Conservation (phyloP, 2,329 filamentous ascomycete genomes). For the Cercospora sesami region DNA sequence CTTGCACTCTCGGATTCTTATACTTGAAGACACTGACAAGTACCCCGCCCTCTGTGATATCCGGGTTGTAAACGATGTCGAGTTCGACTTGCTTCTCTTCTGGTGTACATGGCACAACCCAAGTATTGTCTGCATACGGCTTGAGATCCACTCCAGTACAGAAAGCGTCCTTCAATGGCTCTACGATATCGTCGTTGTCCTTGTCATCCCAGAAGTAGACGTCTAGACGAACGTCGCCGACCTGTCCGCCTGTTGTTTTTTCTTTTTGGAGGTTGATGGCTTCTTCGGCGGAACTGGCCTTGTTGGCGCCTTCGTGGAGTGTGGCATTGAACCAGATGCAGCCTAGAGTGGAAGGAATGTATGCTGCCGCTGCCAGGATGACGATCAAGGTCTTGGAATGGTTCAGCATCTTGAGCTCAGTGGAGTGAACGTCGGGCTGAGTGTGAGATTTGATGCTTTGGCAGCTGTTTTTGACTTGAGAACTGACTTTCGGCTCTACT, state of each 20-base stretch:
- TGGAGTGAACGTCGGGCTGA: neutral
- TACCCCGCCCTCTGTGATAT: constrained; percentile 17
- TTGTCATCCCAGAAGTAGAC: constrained; percentile 20
- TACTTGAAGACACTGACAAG: constrained; percentile 20
- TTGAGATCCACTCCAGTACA: constrained; percentile 19
- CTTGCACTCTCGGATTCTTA: constrained; percentile 13
- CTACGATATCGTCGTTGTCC: constrained; percentile 21
- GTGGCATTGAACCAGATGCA: constrained; percentile 26
- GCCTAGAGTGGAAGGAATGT: constrained; percentile 13
- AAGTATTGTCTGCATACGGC: constrained; percentile 18
- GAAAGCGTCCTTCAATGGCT: constrained; percentile 20
- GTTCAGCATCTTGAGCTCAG: neutral
- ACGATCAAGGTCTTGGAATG: constrained; percentile 2
- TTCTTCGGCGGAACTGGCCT: constrained; percentile 13
- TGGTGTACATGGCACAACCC: constrained; percentile 18
- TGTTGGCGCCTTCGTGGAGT: constrained; percentile 17
- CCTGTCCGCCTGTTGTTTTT: neutral
- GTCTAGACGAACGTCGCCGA: constrained; percentile 17
- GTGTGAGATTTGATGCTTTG: neutral
- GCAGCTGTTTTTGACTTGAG: neutral
- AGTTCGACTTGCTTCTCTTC: constrained; percentile 17
- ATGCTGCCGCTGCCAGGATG: constrained; percentile 12
- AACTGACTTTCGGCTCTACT: neutral
- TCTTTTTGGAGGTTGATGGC: constrained; percentile 11
- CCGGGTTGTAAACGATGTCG: constrained; percentile 16